A percentile compares a stretch with the other conserved stretches of the same genome.
Evolutionary conservation across 768 basidiomycete genomes (phyloP).

Genomic region (Phlebiopsis gigantea): DNA sequence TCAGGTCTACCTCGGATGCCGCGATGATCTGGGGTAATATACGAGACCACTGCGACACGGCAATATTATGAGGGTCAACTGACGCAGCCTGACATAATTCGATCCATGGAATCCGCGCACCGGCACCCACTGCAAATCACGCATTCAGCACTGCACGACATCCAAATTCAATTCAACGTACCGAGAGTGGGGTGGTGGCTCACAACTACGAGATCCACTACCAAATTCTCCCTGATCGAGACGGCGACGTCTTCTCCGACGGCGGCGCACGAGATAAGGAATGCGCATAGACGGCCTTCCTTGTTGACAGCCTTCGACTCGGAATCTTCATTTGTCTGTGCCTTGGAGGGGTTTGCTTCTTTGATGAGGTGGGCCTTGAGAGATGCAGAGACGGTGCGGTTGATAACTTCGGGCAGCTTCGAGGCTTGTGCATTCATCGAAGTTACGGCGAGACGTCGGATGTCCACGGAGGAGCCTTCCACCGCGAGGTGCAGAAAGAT

Average conservation of each 20-base stretch:
- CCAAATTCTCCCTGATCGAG: constrained; percentile 35
- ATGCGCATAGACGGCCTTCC: constrained; percentile 43
- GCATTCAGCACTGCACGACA: neutral
- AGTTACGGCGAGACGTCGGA: constrained; percentile 42
- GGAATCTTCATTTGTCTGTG: constrained; percentile 29
- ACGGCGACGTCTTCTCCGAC: constrained; percentile 40
- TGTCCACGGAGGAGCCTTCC: constrained; percentile 48
- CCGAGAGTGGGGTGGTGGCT: constrained; percentile 60
- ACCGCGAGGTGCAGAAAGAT: constrained; percentile 66
- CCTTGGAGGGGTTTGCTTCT: constrained; percentile 25
- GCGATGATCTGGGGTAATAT: constrained; percentile 46
- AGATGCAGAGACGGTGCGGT: constrained; percentile 55
- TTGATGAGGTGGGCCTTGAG: constrained; percentile 43
- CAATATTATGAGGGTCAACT: constrained; percentile 60
- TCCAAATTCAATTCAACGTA: constrained; percentile 27
- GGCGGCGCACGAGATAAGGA: constrained; percentile 48
- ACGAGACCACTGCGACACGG: constrained; percentile 43
- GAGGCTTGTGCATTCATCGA: constrained; percentile 36
- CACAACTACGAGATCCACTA: constrained; percentile 57
- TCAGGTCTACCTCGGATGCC: constrained; percentile 41
- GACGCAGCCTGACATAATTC: constrained; percentile 68
- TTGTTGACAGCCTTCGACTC: constrained; percentile 39
- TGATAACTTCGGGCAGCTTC: constrained; percentile 42
- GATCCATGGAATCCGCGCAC: constrained; percentile 67
- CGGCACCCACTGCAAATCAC: constrained; percentile 31